phyloP scores from a whole-genome alignment of 2,329 filamentous ascomycete species.

The Paecilomyces variotii region DNA sequence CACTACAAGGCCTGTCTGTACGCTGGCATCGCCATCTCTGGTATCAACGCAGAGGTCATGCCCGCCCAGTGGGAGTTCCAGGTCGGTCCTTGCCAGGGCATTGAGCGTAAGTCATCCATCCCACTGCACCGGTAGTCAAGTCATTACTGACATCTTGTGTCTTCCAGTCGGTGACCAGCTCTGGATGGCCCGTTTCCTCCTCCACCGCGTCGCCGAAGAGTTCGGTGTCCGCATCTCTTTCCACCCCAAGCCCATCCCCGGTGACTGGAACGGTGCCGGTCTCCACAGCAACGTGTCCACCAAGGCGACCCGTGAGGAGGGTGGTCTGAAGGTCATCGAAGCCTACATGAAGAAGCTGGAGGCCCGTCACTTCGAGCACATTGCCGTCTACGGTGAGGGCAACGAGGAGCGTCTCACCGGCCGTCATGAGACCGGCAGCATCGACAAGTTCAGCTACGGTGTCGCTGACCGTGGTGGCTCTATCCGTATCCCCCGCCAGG shows the following conservation, averaged over 20 bases:
- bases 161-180: constrained; percentile 81
- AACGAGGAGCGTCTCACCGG: constrained; percentile 93
- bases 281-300: constrained; percentile 93
- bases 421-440: constrained; percentile 84
- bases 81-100: constrained; percentile 81
- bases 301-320: constrained; percentile 77
- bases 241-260: constrained; percentile 88
- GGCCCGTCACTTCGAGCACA: constrained; percentile 71
- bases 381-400: constrained; percentile 89
- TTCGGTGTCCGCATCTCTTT: constrained; percentile 94
- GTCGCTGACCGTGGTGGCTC: constrained; percentile 93
- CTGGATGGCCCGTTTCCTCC: constrained; percentile 85
- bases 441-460: constrained; percentile 89
- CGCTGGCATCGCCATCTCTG: constrained; percentile 85
- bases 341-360: constrained; percentile 75
- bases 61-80: constrained; percentile 98
- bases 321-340: constrained; percentile 94
- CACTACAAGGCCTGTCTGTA: constrained; percentile 89
- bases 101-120: constrained; percentile 55
- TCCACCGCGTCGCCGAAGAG: constrained; percentile 87
- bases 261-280: constrained; percentile 95
- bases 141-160: constrained; percentile 15
- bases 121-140: background rate
- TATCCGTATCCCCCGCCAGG: constrained; percentile 83
- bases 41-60: constrained; percentile 99